These are phyloP conservation scores for Cymbidium sinense DNA, from an alignment of 106 monocot genomes.

Conservation along the genomic window DNA sequence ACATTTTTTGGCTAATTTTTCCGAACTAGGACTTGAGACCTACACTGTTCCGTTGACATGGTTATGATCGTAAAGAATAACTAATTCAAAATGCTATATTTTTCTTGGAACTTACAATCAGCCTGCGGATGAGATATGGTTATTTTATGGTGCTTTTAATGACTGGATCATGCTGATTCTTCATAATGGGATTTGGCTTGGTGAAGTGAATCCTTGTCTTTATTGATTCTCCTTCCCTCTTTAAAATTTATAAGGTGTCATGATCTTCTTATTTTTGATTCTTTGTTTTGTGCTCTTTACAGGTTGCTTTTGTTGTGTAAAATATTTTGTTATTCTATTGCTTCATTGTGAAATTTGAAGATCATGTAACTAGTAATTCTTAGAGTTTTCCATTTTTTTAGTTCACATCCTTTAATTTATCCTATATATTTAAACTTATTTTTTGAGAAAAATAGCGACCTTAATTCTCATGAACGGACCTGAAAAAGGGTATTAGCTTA, in stretches of 20 bases:
- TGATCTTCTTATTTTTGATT: background rate
- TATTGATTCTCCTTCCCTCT: background rate
- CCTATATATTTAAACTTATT: background rate
- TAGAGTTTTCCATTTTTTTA: background rate
- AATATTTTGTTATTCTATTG: background rate
- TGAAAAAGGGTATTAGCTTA: background rate
- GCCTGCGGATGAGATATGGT: background rate
- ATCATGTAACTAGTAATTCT: background rate
- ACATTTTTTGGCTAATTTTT: background rate
- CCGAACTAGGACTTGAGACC: background rate
- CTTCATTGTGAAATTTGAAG: slow-evolving; percentile 1
- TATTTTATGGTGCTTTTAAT: background rate
- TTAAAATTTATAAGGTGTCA: background rate
- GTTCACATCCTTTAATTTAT: background rate
- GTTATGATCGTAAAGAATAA: background rate
- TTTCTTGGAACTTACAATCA: background rate
- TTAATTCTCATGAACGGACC: background rate
- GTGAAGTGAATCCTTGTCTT: background rate
- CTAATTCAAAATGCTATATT: background rate
- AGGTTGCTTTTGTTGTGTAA: background rate
- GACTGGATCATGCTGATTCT: background rate
- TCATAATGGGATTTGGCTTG: background rate
- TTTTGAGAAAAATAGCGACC: background rate
- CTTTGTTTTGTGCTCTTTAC: background rate
- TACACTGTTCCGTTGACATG: background rate